Conservation (phyloP, 2,329 filamentous ascomycete species). For the Colletotrichum sp. region DNA sequence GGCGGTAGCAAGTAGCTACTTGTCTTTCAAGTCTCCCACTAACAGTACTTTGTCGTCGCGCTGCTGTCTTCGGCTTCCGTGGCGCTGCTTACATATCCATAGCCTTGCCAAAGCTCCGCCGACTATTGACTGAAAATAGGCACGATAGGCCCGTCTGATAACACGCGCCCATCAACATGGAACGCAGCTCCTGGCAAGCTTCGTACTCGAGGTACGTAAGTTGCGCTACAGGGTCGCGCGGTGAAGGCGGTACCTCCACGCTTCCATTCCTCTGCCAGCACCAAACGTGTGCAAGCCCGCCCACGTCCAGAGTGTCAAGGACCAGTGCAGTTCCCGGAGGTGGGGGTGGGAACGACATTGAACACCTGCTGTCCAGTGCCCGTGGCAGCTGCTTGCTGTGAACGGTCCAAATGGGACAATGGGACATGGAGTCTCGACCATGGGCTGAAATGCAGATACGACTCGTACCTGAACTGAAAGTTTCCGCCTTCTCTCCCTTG, state of each 20-base stretch:
- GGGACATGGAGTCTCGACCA: neutral
- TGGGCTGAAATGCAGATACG: constrained; percentile 8
- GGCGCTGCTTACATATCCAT: neutral
- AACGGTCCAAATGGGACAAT: neutral
- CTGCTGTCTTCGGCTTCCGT: neutral
- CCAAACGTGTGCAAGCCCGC: neutral
- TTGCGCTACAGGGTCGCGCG: constrained; percentile 7
- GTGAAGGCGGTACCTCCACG: neutral
- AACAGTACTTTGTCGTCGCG: neutral
- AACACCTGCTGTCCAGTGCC: constrained; percentile 2
- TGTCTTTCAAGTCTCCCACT: neutral
- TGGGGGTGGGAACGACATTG: constrained; percentile 14
- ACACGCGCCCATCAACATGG: constrained; percentile 9
- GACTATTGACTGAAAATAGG: neutral
- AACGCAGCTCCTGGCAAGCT: constrained; percentile 18
- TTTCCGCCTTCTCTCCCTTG: constrained; percentile 14
- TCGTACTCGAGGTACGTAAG: constrained; percentile 15
- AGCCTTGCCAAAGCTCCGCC: neutral
- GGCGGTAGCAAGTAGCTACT: constrained; percentile 14
- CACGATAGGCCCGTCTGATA: neutral
- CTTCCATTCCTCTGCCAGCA: neutral
- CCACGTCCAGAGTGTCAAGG: neutral
- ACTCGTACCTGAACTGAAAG: constrained; percentile 18
- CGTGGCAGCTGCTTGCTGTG: neutral
- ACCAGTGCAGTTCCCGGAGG: constrained; percentile 5